These are phyloP conservation scores for Scheffersomyces lignosus DNA, from an alignment of 805 yeast species.

Conservation along the genomic window DNA sequence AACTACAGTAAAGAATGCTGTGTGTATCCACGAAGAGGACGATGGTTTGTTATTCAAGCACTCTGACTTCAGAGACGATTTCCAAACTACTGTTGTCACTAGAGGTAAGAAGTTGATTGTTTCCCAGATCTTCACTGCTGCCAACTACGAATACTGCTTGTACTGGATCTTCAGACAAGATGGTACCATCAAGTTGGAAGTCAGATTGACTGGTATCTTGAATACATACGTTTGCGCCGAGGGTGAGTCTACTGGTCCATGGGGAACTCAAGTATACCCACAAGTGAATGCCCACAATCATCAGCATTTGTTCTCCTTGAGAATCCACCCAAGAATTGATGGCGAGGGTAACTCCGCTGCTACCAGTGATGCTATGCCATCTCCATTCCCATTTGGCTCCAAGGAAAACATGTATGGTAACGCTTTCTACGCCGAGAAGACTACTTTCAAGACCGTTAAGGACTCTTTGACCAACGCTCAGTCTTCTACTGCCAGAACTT, in stretches of 20 bases:
- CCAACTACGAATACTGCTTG: constrained; percentile 81
- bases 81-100: constrained; percentile 70
- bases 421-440: constrained; percentile 66
- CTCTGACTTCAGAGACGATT: constrained; percentile 80
- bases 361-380: constrained; percentile 59
- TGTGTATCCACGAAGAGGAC: constrained; percentile 85
- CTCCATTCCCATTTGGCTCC: constrained; percentile 62
- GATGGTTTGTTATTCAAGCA: constrained; percentile 79
- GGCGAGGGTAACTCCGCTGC: constrained; percentile 79
- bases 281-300: constrained; percentile 83
- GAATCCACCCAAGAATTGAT: constrained; percentile 79
- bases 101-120: constrained; percentile 73
- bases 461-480: constrained; percentile 65
- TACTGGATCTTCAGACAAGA: constrained; percentile 84
- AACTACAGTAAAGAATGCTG: constrained; percentile 69
- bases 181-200: constrained; percentile 77
- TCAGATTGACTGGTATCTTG: constrained; percentile 79
- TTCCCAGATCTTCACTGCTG: constrained; percentile 84
- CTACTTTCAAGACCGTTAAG: constrained; percentile 64
- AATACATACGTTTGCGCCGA: constrained; percentile 68
- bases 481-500: constrained; percentile 65
- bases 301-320: constrained; percentile 77
- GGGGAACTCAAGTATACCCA: constrained; percentile 82
- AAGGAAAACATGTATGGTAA: constrained; percentile 76
- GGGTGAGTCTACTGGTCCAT: constrained; percentile 68